These are phyloP conservation scores for Tardiomyces digboiensis DNA, from an alignment of 1,139 yeast genomes.

Conservation along the genomic window DNA sequence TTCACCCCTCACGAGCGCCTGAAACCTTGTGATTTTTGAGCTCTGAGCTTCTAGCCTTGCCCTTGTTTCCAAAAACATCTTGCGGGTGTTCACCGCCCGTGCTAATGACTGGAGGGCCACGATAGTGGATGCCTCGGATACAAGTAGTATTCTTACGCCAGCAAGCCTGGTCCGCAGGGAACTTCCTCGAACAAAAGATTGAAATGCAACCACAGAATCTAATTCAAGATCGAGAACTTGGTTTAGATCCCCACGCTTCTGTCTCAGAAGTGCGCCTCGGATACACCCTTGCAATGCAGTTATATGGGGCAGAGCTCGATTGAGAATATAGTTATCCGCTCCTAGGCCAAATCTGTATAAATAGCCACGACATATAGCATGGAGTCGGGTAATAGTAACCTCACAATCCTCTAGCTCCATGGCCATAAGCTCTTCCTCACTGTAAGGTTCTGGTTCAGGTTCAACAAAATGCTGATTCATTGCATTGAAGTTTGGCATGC, in stretches of 20 bases:
- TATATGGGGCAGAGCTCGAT: slow-evolving; percentile 5
- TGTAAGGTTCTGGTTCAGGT: slow-evolving; percentile 6
- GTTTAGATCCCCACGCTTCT: not conserved
- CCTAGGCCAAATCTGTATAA: slow-evolving; percentile 16
- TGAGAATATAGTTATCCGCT: slow-evolving; percentile 2
- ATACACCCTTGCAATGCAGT: slow-evolving; percentile 15
- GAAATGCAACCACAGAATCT: not conserved
- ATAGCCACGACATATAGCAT: slow-evolving; percentile 24
- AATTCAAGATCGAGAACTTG: not conserved
- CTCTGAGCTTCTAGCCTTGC: slow-evolving; percentile 8
- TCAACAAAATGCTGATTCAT: slow-evolving; percentile 27
- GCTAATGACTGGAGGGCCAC: slow-evolving; percentile 20
- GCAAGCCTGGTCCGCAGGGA: slow-evolving; percentile 1
- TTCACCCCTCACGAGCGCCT: slow-evolving; percentile 9
- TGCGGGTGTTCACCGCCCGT: slow-evolving; percentile 31
- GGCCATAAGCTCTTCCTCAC: slow-evolving; percentile 9
- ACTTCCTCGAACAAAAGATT: slow-evolving; percentile 1
- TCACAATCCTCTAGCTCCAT: slow-evolving; percentile 20
- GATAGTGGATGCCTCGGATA: slow-evolving; percentile 27
- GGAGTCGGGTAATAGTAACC: slow-evolving; percentile 20
- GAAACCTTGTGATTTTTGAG: slow-evolving; percentile 1
- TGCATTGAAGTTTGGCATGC: slow-evolving; percentile 33
- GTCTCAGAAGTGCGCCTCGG: slow-evolving; percentile 2
- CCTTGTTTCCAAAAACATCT: slow-evolving; percentile 36
- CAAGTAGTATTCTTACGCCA: not conserved